phyloP scores from a whole-genome alignment of 2,329 filamentous ascomycete genomes.

The Pseudocercospora eumusae region DNA sequence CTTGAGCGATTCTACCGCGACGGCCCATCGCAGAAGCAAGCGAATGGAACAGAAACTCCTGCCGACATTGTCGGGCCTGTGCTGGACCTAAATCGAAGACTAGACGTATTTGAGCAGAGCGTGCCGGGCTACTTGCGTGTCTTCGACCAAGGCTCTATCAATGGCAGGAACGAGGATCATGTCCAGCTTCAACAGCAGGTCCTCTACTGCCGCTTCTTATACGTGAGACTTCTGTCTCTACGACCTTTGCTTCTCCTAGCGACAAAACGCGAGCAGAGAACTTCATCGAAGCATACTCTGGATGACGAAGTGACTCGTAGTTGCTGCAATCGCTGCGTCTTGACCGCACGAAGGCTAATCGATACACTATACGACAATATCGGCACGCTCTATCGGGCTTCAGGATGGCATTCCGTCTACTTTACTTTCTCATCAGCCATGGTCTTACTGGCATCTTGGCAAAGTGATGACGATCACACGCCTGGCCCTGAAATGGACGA shows the following conservation, averaged over 20 bases:
- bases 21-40: slow-evolving; percentile 15
- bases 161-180: slow-evolving; percentile 24
- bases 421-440: slow-evolving; percentile 33
- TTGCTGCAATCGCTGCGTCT: slow-evolving; percentile 34
- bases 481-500: slow-evolving; percentile 17
- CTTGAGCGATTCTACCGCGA: slow-evolving; percentile 32
- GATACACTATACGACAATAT: slow-evolving; percentile 41
- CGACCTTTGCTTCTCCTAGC: slow-evolving; percentile 38
- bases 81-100: slow-evolving; percentile 28
- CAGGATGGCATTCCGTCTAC: slow-evolving; percentile 34
- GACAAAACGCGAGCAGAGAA: slow-evolving; percentile 33
- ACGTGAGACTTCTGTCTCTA: slow-evolving; percentile 30
- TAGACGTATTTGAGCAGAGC: slow-evolving; percentile 30
- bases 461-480: slow-evolving; percentile 18
- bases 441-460: slow-evolving; percentile 30
- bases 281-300: slow-evolving; percentile 37
- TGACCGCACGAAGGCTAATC: slow-evolving; percentile 42
- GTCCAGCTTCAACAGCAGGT: slow-evolving; percentile 30
- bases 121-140: slow-evolving; percentile 28
- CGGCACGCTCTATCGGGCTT: slow-evolving; percentile 30
- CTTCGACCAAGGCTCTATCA: background rate
- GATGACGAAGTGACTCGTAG: slow-evolving; percentile 39
- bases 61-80: slow-evolving; percentile 29
- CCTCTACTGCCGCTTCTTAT: slow-evolving; percentile 28
- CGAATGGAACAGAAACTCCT: slow-evolving; percentile 15